Evolutionary conservation across 331 rosid genomes (phyloP), one percentile per base, ranked within the genome.

Genomic region (Malus hybrid): DNA sequence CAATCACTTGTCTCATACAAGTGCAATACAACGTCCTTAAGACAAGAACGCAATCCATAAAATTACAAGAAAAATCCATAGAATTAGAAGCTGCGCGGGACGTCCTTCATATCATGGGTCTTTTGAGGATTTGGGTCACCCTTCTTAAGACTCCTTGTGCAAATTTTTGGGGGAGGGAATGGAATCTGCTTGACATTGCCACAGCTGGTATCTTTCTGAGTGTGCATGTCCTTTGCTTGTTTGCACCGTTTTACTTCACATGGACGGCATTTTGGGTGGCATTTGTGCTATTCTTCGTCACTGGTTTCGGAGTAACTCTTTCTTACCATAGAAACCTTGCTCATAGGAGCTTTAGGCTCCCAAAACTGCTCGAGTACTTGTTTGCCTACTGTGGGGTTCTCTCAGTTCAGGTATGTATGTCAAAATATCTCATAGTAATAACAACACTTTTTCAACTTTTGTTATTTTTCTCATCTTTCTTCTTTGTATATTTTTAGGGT

Each of bases 321-420:
- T 81, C 83, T 6, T 84, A 68, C 32, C 88, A 82, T 50, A 68
- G 86, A 69, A 78, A 81, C 36, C 85, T 84, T 75, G 84, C 88
- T 19, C 88, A 84, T 34, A 61, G 67, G 65, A 85, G 88, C 64
- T 84, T 84, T 70, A 67, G 77, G 36, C 78, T 84, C 5, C 88
- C 88, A 29, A 84, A 84, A 59, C 81, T 75, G 74, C 85, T 84
- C 8, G 88, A 84, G 67, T 84, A 84, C 73, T 79, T 44, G 36
- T 81, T 78, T 54, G 83, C 85, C 27, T 84, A 81, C 5, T 67
- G 76, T 14, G 85, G 81, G 3, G 80, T 71, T 75, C 83, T 63
- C 2, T 72, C 83, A 5, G 69, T 73, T 36, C 65, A 78, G 85
- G 87, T 80, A 12, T 4, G 19, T 55, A 28, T 14, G 0, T 57